Evolutionary conservation across 2,329 filamentous ascomycete species (phyloP).

Genomic region (Paraphaeosphaeria minitans): DNA sequence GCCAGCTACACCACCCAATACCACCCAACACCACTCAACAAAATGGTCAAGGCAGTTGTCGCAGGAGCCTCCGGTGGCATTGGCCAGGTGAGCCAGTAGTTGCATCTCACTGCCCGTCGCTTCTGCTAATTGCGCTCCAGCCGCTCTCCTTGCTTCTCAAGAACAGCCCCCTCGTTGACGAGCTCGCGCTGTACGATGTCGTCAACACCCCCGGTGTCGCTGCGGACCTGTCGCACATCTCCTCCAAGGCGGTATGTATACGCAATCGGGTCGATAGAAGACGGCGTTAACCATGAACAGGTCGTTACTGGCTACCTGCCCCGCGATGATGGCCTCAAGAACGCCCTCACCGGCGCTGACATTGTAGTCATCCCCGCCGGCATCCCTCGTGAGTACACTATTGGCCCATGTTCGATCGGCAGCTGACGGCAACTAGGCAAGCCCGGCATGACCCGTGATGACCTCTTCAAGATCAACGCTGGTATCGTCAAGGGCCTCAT

Average conservation of each 20-base stretch:
- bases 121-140: conserved; percentile 54
- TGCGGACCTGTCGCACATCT: conserved; percentile 96
- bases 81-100: conserved; percentile 73
- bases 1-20: conserved; percentile 17
- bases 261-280: conserved; percentile 10
- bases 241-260: conserved; percentile 73
- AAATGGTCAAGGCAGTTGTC: conserved; percentile 61
- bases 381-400: conserved; percentile 77
- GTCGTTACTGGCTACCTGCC: conserved; percentile 89
- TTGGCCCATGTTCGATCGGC: not conserved
- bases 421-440: conserved; percentile 70
- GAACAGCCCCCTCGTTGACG: conserved; percentile 82
- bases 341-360: conserved; percentile 89
- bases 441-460: conserved; percentile 98
- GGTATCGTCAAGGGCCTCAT: conserved; percentile 95
- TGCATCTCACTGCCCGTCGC: conserved; percentile 5
- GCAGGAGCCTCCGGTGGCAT: conserved; percentile 98
- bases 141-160: conserved; percentile 97
- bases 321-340: conserved; percentile 79
- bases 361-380: conserved; percentile 97
- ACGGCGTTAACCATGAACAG: conserved; percentile 45
- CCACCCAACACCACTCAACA: conserved; percentile 24
- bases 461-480: conserved; percentile 99
- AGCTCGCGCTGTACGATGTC: conserved; percentile 98
- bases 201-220: conserved; percentile 98